Evolutionary conservation across 2,329 filamentous ascomycete species (phyloP), one percentile per base, ranked within the genome.

Genomic region (Parafenestella ontariensis): DNA sequence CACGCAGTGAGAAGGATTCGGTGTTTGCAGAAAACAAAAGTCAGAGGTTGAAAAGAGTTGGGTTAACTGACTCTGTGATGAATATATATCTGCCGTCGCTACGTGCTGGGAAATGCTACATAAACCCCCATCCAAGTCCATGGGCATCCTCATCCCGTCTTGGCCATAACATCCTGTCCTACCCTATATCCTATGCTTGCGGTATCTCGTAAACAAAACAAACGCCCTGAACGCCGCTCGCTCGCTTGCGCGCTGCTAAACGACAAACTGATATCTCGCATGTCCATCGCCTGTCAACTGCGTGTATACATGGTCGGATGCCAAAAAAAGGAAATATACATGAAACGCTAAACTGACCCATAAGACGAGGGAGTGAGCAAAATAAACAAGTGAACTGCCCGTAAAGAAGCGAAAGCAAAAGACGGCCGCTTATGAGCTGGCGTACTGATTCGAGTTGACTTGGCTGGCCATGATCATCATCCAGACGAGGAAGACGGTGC

Each of bases 391-490:
- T 28, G n/a, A 31, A 36, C 39, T 34, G 26, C 10, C 15, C n/a
- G n/a, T n/a, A n/a, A 39, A 41, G 28, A 48, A 21, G 45, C 6
- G 23, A 43, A 39, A 43, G 21, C 29, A 15, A 20, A 23, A 13
- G 18, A n/a, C n/a, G 2, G 9, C 23, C 11, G 15, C 18, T 33
- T 5, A 46, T 58, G 23, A 58, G 15, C 43, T 23, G 6, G n/a
- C 37, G 59, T 77, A 80, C 51, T 76, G 69, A 54, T 79, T 79
- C 54, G 76, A 75, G 54, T 79, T 79, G 40, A 87, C 84, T 65
- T 85, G 82, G 71, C 77, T 82, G 5, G 82, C 83, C 79, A 88
- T 83, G 43, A 89, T 74, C 70, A 88, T 84, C 84, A 88, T 87
- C 83, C 85, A 89, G 20, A 88, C 69, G 66, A 87, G 81, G 64